Evolutionary conservation across 1,139 yeast species (phyloP), one percentile per base, ranked within the genome.

Genomic region (Spathaspora jeffriesii): DNA sequence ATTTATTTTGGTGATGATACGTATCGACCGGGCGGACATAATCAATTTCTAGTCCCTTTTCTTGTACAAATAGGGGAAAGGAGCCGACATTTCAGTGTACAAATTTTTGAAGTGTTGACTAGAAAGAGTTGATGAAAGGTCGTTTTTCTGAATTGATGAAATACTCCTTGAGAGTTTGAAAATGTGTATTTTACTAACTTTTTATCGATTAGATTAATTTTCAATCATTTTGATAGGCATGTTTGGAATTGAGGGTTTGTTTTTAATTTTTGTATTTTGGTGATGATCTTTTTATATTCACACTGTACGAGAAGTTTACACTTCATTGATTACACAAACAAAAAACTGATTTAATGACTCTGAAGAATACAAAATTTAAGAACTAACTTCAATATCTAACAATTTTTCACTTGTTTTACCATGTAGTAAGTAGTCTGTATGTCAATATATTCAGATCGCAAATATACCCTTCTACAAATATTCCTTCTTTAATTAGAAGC

Each of bases 1-100:
- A 5, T 50, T 53, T n/a, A n/a, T 54, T 60, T 60, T 62, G 47
- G 72, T 79, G 85, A 82, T 75, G 85, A 82, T 66, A 76, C 66
- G 60, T 67, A 70, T 76, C 83, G 88, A 84, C 88, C 88, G 88
- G 89, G 89, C 89, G 89, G 89, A 82, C 89, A 82, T 82, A 84
- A 65, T 64, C 67, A 66, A 48, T 50, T 65, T 62, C 54, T 60
- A 67, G 67, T 71, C 83, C 78, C 82, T 34, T 71, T 61, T 63
- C 58, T 71, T 71, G 76, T 70, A 70, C 76, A 70, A 70, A 63
- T 52, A 60, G 42, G 63, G 66, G 60, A 18, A 67, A 79, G 86
- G 84, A 82, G 83, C 63, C 21, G 79, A 82, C 79, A 66, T 64
- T 66, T 75, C 79, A 68, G 88, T 83, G 89, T 84, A 84, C 88